A percentile compares a stretch with the other conserved stretches of the same genome.
phyloP scores from a whole-genome alignment of 2,329 filamentous ascomycete genomes.

The Diatrype stigma region DNA sequence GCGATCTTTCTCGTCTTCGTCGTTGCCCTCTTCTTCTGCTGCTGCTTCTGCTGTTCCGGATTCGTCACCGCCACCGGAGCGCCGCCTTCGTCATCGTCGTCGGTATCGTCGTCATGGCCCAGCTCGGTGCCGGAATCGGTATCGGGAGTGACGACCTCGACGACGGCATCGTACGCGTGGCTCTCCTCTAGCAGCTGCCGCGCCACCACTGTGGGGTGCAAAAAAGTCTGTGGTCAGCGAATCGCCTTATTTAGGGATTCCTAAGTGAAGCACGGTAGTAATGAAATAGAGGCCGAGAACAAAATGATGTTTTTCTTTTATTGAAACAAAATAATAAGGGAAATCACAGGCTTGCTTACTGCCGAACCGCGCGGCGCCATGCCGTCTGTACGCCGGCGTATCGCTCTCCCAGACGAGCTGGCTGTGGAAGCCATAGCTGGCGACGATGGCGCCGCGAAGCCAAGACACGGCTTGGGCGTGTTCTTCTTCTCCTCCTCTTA shows the following conservation, averaged over 20 bases:
- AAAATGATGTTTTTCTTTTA: too few relatives aligned
- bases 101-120: too few relatives aligned
- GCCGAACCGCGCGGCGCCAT: slow-evolving; percentile 73
- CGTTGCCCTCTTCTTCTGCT: slow-evolving; percentile 21
- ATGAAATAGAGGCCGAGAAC: too few relatives aligned
- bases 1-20: too few relatives aligned
- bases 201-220: too few relatives aligned
- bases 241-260: too few relatives aligned
- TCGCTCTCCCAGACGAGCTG: slow-evolving; percentile 88
- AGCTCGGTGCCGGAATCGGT: too few relatives aligned
- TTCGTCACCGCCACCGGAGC: not conserved
- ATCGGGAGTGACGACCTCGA: slow-evolving; percentile 27
- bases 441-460: slow-evolving; percentile 75
- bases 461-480: slow-evolving; percentile 31
- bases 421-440: slow-evolving; percentile 86
- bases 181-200: slow-evolving; percentile 61
- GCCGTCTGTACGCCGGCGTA: slow-evolving; percentile 72
- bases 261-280: too few relatives aligned
- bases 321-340: too few relatives aligned
- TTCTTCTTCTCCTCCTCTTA: slow-evolving; percentile 17
- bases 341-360: too few relatives aligned
- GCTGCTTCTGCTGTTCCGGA: slow-evolving; percentile 11
- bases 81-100: slow-evolving; percentile 5
- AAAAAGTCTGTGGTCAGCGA: too few relatives aligned
- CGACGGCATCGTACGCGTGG: slow-evolving; percentile 45